Base-by-base conservation (phyloP, 257 asterid species). In the Echium plantagineum region DNA sequence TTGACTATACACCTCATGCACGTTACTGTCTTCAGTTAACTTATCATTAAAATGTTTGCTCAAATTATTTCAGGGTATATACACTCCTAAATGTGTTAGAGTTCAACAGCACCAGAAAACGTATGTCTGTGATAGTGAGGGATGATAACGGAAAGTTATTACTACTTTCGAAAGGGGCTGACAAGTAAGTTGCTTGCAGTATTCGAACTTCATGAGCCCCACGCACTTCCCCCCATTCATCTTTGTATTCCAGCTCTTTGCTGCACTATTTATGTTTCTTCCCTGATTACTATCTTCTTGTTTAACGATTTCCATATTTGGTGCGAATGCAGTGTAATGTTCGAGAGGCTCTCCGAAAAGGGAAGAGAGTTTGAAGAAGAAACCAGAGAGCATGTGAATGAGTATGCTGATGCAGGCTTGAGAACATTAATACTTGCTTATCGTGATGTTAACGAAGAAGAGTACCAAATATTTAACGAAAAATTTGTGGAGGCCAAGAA, bases 391-490 rank as follows among this genome's bases (percentile, higher is more conserved):
- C 97, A 90, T 13, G 79, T 85, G 55, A 72, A 81, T 58, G 95
- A 83, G 63, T 90, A 90, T 51, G 97, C 96, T 13, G 94, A 90
- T 75, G 96, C 91, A 21, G 97, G 97, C 38, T 75, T 90, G 75
- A 78, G 97, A 79, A 90, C 97, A 17, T 74, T 90, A 77, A 74
- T 90, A 57, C 87, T 90, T 58, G 97, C 91, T 58, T 87, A 90
- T 73, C 80, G 96, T 55, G 84, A 72, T 65, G 89, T 90, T 49
- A 69, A 74, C 15, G 91, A 87, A 72, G 87, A 77, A 48, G 96
- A 87, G 63, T 87, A 77, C 32, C 59, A 65, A 62, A 61, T 12
- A 55, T 90, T 87, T 54, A 78, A 87, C 52, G 66, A 71, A 59
- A 80, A 77, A 48, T 77, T 85, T 52, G 21, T 63, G 0, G 89